Conservation (phyloP, 805 yeast genomes). For the Cyberlindnera lachancei region DNA sequence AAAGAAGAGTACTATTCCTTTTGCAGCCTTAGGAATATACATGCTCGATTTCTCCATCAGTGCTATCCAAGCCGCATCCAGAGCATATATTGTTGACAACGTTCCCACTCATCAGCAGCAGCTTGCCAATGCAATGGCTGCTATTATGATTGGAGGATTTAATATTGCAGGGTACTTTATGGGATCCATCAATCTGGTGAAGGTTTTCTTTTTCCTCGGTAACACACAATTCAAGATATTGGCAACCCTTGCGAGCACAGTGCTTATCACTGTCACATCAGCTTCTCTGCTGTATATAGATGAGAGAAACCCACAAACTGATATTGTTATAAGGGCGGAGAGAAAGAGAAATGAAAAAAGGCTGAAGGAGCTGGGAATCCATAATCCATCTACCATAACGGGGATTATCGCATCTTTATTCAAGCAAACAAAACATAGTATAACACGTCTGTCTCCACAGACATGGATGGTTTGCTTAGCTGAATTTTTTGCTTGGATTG, state of each 20-base stretch:
- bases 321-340: slow-evolving; percentile 31
- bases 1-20: slow-evolving; percentile 32
- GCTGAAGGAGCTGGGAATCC: slow-evolving; percentile 30
- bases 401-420: slow-evolving; percentile 18
- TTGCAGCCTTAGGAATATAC: slow-evolving; percentile 48
- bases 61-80: slow-evolving; percentile 50
- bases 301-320: slow-evolving; percentile 43
- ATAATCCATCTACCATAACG: slow-evolving; percentile 18
- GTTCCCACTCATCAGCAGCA: slow-evolving; percentile 52
- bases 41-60: slow-evolving; percentile 49
- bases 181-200: slow-evolving; percentile 39
- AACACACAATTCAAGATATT: slow-evolving; percentile 45
- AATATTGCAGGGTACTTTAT: slow-evolving; percentile 50
- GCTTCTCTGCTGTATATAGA: slow-evolving; percentile 25
- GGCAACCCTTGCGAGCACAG: slow-evolving; percentile 32
- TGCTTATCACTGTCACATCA: slow-evolving; percentile 34
- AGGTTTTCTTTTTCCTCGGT: slow-evolving; percentile 32
- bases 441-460: slow-evolving; percentile 39
- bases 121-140: slow-evolving; percentile 59
- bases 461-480: slow-evolving; percentile 44
- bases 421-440: slow-evolving; percentile 30
- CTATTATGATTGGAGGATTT: slow-evolving; percentile 53
- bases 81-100: slow-evolving; percentile 57
- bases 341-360: slow-evolving; percentile 27
- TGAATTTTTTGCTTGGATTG: slow-evolving; percentile 62